Evolutionary conservation across 75 land plant species (phyloP).

Genomic region (Pinus taeda): DNA sequence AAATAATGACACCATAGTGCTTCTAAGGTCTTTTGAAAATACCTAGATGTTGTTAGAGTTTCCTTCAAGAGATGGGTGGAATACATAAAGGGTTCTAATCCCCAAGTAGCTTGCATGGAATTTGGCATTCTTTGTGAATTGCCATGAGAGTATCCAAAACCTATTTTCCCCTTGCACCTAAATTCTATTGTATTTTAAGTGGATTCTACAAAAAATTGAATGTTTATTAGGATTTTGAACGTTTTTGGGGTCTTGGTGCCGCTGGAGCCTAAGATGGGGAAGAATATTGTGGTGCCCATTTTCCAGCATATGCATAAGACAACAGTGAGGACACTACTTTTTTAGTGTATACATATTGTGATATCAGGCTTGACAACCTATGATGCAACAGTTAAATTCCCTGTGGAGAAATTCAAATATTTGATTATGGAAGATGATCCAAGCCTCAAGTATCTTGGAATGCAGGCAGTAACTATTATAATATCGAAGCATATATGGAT

Average conservation of each 20-base stretch:
- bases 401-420: slow-evolving; percentile 68
- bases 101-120: slow-evolving; percentile 51
- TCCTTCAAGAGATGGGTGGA: slow-evolving; percentile 82
- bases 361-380: slow-evolving; percentile 54
- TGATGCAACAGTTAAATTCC: slow-evolving; percentile 65
- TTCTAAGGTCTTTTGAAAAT: slow-evolving; percentile 54
- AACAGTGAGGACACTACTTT: slow-evolving; percentile 73
- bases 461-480: slow-evolving; percentile 58
- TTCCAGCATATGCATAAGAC: slow-evolving; percentile 69
- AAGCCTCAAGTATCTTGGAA: slow-evolving; percentile 82
- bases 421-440: slow-evolving; percentile 70
- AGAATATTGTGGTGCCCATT: slow-evolving; percentile 76
- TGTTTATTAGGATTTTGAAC: slow-evolving; percentile 87
- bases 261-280: slow-evolving; percentile 77
- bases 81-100: slow-evolving; percentile 58
- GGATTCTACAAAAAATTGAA: slow-evolving; percentile 81
- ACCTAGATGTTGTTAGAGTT: slow-evolving; percentile 74
- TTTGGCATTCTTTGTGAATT: slow-evolving; percentile 91
- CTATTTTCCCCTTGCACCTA: slow-evolving; percentile 83
- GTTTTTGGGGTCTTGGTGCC: slow-evolving; percentile 71
- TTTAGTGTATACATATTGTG: slow-evolving; percentile 81
- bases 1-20: slow-evolving; percentile 53
- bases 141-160: slow-evolving; percentile 57
- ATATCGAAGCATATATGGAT: slow-evolving; percentile 59
- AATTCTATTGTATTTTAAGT: slow-evolving; percentile 73